A percentile compares a stretch with the other conserved stretches of the same genome.
Conservation (phyloP, 352 stramenopile genomes). For the Elongisporangium undulatum region DNA sequence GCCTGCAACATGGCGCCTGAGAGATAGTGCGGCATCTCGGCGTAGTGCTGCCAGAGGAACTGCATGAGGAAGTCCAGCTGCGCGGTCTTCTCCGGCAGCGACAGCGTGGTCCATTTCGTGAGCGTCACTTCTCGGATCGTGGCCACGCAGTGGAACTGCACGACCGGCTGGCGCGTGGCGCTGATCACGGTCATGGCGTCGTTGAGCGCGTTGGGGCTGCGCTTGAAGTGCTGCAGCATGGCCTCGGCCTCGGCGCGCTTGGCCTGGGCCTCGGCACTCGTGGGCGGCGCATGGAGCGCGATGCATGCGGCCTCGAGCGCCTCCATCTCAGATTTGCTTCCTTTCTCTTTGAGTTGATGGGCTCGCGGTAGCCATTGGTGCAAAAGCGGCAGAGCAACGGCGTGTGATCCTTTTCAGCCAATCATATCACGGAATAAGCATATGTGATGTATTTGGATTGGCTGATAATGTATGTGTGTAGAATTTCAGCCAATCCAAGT, state of each 20-base stretch:
- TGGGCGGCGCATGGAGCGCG: slow-evolving; percentile 62
- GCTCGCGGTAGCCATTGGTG: slow-evolving; percentile 10
- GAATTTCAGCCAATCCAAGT: slow-evolving; percentile 1
- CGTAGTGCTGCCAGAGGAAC: slow-evolving; percentile 60
- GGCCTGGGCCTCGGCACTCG: slow-evolving; percentile 33
- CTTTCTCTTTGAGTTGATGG: not conserved
- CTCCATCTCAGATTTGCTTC: slow-evolving; percentile 27
- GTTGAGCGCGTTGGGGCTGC: slow-evolving; percentile 51
- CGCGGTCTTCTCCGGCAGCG: slow-evolving; percentile 39
- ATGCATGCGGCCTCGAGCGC: slow-evolving; percentile 62
- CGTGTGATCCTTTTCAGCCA: too few species aligned
- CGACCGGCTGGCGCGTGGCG: slow-evolving; percentile 28
- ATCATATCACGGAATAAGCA: too few species aligned
- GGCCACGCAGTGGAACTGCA: slow-evolving; percentile 80
- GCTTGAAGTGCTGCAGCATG: slow-evolving; percentile 79
- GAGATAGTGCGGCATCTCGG: slow-evolving; percentile 50
- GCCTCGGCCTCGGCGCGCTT: slow-evolving; percentile 57
- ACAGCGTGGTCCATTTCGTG: slow-evolving; percentile 53
- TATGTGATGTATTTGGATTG: too few species aligned
- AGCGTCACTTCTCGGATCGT: slow-evolving; percentile 76
- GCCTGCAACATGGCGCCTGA: slow-evolving; percentile 59
- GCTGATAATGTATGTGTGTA: not conserved
- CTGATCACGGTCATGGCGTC: slow-evolving; percentile 59
- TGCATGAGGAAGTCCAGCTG: slow-evolving; percentile 76
- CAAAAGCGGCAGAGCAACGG: slow-evolving; percentile 4